phyloP scores from a whole-genome alignment of 192 early-diverging fungal genomes.

The Backusella macrospora region DNA sequence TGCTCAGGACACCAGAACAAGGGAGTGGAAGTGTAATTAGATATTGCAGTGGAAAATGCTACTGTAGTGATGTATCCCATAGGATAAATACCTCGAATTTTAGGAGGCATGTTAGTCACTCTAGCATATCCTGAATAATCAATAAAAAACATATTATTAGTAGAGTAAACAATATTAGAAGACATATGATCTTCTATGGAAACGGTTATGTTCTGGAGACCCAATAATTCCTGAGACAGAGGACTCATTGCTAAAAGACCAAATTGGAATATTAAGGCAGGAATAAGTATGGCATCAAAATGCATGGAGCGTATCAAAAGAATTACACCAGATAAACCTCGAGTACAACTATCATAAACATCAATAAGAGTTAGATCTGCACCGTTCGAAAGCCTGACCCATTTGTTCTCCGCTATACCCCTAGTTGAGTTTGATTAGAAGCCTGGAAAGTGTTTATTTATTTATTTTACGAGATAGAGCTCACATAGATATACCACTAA shows the following conservation, averaged over 20 bases:
- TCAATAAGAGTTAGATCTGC: constrained; percentile 10
- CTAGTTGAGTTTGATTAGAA: neutral
- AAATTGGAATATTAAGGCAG: neutral
- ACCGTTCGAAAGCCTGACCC: neutral
- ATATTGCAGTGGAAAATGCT: neutral
- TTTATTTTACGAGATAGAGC: neutral
- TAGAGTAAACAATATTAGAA: neutral
- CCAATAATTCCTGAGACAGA: neutral
- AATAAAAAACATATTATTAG: constrained; percentile 1
- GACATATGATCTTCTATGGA: neutral
- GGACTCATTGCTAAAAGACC: constrained; percentile 16
- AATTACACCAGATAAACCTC: neutral
- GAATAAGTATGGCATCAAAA: constrained; percentile 5
- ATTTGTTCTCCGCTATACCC: constrained; percentile 15
- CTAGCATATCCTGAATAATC: neutral
- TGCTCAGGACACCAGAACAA: constrained; percentile 2
- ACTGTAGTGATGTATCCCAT: neutral
- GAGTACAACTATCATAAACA: constrained; percentile 9
- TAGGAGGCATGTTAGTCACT: neutral
- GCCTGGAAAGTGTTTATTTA: neutral
- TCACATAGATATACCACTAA: constrained; percentile 19
- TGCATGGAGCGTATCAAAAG: neutral
- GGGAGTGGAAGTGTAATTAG: neutral
- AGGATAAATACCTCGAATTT: neutral
- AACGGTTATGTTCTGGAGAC: neutral